Evolutionary conservation across 192 early-diverging fungal species (phyloP).

Genomic region (Gigaspora rosea): DNA sequence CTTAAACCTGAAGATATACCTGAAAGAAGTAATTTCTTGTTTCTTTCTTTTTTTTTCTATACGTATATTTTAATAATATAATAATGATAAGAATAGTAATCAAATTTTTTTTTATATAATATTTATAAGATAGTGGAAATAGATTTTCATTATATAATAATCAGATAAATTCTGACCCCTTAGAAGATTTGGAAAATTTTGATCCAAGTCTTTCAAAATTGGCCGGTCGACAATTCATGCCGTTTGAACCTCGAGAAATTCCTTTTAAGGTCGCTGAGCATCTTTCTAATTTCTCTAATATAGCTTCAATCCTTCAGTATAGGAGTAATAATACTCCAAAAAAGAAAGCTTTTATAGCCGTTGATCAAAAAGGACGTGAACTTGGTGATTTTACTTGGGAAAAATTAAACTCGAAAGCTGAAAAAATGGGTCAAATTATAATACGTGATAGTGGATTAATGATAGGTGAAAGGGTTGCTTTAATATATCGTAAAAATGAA

Average conservation of each 20-base stretch:
- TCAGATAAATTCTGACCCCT: slow-evolving; percentile 22
- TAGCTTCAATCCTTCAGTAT: slow-evolving; percentile 69
- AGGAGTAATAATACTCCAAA: slow-evolving; percentile 61
- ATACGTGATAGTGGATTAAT: slow-evolving; percentile 59
- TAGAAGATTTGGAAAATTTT: slow-evolving; percentile 34
- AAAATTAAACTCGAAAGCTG: slow-evolving; percentile 67
- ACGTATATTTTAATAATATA: neutral
- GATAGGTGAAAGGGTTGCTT: slow-evolving; percentile 70
- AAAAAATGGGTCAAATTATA: slow-evolving; percentile 70
- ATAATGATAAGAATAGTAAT: neutral
- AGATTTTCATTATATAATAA: slow-evolving; percentile 4
- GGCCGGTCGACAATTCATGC: slow-evolving; percentile 56
- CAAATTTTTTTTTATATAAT: too few species aligned
- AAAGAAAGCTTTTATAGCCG: slow-evolving; percentile 61
- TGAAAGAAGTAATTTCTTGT: slow-evolving; percentile 18
- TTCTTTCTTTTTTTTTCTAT: neutral
- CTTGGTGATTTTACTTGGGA: slow-evolving; percentile 69
- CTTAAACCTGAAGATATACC: slow-evolving; percentile 1
- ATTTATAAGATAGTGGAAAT: neutral
- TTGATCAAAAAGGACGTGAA: slow-evolving; percentile 79
- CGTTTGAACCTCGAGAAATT: slow-evolving; percentile 52
- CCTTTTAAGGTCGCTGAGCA: slow-evolving; percentile 46
- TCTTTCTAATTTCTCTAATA: slow-evolving; percentile 58
- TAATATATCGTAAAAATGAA: slow-evolving; percentile 81
- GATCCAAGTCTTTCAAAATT: slow-evolving; percentile 41